Percentiles rank a stretch among this genome's conserved stretches.
These are phyloP conservation scores for Trichophyton verrucosum DNA, from an alignment of 2,329 filamentous ascomycete genomes.

Conservation along the genomic window DNA sequence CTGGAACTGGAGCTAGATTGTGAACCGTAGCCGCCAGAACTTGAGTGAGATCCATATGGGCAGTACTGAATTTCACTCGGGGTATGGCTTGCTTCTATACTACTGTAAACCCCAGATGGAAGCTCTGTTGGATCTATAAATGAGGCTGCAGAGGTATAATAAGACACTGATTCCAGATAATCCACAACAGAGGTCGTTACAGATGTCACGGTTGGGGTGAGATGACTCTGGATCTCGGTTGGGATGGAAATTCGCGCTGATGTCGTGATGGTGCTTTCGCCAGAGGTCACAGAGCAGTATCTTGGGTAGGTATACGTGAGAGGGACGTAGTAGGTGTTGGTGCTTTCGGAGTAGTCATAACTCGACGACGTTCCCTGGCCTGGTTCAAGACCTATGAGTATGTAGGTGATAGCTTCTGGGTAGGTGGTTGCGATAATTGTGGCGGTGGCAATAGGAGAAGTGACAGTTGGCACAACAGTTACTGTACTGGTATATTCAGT, in stretches of 20 bases:
- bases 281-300: neutral
- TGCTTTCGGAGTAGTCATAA: neutral
- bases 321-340: neutral
- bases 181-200: neutral
- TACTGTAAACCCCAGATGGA: neutral
- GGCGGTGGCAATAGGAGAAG: neutral
- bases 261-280: neutral
- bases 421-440: neutral
- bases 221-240: neutral
- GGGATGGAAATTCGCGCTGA: neutral
- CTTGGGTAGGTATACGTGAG: neutral
- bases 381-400: neutral
- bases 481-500: neutral
- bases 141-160: neutral
- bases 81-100: neutral
- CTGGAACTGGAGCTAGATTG: neutral
- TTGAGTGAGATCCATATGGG: no score
- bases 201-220: neutral
- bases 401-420: neutral
- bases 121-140: neutral
- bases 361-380: neutral
- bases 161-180: neutral
- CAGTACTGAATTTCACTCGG: neutral
- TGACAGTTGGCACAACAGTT: neutral
- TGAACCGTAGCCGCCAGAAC: neutral